Evolutionary conservation across 2,329 filamentous ascomycete genomes (phyloP).

Genomic region (Lachnellula cervina): DNA sequence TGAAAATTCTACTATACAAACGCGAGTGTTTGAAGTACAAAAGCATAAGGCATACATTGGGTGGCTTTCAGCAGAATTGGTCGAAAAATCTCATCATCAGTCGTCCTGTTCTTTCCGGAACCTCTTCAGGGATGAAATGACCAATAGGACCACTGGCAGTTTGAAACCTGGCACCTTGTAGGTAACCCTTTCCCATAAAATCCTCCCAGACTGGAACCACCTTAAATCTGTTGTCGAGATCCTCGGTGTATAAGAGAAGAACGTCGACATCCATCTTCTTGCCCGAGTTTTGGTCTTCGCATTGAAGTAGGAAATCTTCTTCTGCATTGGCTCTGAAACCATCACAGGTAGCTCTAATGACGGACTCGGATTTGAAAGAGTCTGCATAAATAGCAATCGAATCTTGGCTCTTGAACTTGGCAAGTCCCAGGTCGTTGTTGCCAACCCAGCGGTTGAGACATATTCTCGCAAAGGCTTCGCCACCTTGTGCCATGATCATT

Average conservation of each 20-base stretch:
- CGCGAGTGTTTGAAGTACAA: no score
- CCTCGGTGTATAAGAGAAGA: slow-evolving; percentile 41
- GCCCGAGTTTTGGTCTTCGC: slow-evolving; percentile 40
- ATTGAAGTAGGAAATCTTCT: slow-evolving; percentile 40
- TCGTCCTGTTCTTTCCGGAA: slow-evolving; percentile 32
- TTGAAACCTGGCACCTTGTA: slow-evolving; percentile 30
- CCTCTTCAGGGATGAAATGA: slow-evolving; percentile 45
- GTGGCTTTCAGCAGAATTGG: not conserved
- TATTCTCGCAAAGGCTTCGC: slow-evolving; percentile 34
- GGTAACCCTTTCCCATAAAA: slow-evolving; percentile 37
- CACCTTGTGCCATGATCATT: slow-evolving; percentile 40
- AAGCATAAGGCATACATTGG: no score
- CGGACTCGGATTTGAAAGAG: slow-evolving; percentile 39
- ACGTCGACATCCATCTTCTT: slow-evolving; percentile 39
- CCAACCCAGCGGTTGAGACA: slow-evolving; percentile 32
- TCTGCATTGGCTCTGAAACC: slow-evolving; percentile 43
- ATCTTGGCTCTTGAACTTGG: slow-evolving; percentile 29
- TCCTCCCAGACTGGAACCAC: slow-evolving; percentile 24
- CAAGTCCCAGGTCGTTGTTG: slow-evolving; percentile 18
- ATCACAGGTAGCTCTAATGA: slow-evolving; percentile 40
- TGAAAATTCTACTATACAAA: no score
- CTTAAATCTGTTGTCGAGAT: slow-evolving; percentile 40
- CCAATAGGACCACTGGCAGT: slow-evolving; percentile 38
- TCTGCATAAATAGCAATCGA: slow-evolving; percentile 40
- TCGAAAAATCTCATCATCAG: slow-evolving; percentile 15